phyloP scores from a whole-genome alignment of 352 stramenopile genomes.

The Phytophthora crassamura region DNA sequence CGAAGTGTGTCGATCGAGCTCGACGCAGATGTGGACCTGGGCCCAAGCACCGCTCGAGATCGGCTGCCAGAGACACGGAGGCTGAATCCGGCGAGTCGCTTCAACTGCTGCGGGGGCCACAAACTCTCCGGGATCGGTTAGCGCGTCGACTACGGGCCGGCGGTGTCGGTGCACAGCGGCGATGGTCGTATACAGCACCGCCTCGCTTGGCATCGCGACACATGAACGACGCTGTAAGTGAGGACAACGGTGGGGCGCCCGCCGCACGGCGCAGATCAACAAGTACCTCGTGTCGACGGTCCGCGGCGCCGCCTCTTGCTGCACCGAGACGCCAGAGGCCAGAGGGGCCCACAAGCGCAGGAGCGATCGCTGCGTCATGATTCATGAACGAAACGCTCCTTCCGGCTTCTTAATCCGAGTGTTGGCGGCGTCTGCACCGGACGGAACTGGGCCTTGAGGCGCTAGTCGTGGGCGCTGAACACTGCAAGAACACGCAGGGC shows the following conservation, averaged over 20 bases:
- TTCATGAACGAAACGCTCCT: slow-evolving; percentile 21
- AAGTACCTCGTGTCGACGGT: slow-evolving; percentile 24
- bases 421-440: slow-evolving; percentile 8
- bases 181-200: slow-evolving; percentile 34
- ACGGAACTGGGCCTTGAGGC: slow-evolving; percentile 11
- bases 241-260: neutral
- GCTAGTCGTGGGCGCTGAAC: slow-evolving; percentile 23
- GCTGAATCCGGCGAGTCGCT: neutral
- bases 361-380: neutral
- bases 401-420: slow-evolving; percentile 13
- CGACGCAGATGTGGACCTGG: slow-evolving; percentile 62
- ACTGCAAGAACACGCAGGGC: slow-evolving; percentile 18
- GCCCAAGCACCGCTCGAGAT: slow-evolving; percentile 54
- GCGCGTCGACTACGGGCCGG: neutral
- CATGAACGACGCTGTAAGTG: slow-evolving; percentile 10
- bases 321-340: slow-evolving; percentile 7
- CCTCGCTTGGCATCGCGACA: slow-evolving; percentile 24
- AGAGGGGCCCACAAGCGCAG: neutral
- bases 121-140: slow-evolving; percentile 1
- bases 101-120: slow-evolving; percentile 4
- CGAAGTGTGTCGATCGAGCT: slow-evolving; percentile 42
- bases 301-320: slow-evolving; percentile 1
- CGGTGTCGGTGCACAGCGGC: slow-evolving; percentile 30
- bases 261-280: slow-evolving; percentile 10
- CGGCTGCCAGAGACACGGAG: slow-evolving; percentile 37